These are phyloP conservation scores for Sophora flavescens DNA, from an alignment of 306 rosid genomes.

Conservation along the genomic window DNA sequence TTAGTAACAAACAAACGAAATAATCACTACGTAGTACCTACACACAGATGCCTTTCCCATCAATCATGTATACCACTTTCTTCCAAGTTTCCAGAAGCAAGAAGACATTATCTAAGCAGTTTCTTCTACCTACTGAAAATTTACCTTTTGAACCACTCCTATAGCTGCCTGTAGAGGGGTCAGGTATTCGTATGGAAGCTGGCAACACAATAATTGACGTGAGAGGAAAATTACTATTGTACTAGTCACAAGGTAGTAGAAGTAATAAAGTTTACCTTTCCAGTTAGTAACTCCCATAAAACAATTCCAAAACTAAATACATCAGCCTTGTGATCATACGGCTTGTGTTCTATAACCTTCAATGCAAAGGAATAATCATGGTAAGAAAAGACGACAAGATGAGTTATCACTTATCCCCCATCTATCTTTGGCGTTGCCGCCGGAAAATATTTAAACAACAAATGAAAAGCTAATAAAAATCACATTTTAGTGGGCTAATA, in stretches of 20 bases:
- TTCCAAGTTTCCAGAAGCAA: constrained; percentile 23
- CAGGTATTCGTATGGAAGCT: constrained; percentile 94
- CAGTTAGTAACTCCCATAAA: constrained; percentile 92
- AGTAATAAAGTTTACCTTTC: constrained; percentile 71
- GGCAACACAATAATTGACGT: constrained; percentile 38
- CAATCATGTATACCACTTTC: constrained; percentile 8
- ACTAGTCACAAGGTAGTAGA: constrained; percentile 5
- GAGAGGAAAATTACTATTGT: background rate
- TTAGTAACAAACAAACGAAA: constrained; percentile 29
- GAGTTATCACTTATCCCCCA: constrained; percentile 43
- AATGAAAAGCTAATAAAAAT: constrained; percentile 12
- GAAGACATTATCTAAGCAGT: background rate
- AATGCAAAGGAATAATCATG: constrained; percentile 67
- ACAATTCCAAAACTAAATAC: constrained; percentile 96
- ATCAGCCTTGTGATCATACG: constrained; percentile 98
- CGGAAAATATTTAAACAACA: background rate
- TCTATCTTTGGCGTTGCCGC: constrained; percentile 37
- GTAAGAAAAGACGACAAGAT: constrained; percentile 61
- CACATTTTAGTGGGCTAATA: constrained; percentile 25
- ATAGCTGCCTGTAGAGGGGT: constrained; percentile 99
- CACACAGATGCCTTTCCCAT: constrained; percentile 1
- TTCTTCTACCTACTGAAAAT: constrained; percentile 35
- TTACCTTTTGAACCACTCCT: constrained; percentile 95
- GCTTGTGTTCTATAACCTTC: constrained; percentile 98
- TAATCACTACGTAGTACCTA: constrained; percentile 4